phyloP scores from a whole-genome alignment of 78 protist species.

The Dictyostelium purpureum region DNA sequence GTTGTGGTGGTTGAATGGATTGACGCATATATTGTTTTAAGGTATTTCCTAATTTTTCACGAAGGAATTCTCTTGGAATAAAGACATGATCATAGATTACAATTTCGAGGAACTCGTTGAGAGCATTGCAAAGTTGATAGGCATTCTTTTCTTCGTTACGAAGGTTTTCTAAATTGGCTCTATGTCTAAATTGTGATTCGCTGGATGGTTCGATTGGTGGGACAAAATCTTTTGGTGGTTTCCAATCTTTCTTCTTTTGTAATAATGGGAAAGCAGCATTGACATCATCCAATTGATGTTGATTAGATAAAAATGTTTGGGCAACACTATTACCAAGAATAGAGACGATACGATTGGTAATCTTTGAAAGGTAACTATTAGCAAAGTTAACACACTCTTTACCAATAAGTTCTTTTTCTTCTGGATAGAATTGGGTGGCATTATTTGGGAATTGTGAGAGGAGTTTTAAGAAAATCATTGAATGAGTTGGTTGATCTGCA shows the following conservation, averaged over 20 bases:
- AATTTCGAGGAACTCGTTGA: constrained; percentile 73
- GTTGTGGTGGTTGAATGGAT: constrained; percentile 4
- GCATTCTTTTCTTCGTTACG: constrained; percentile 69
- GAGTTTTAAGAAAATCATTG: constrained; percentile 42
- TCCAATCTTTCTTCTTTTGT: constrained; percentile 79
- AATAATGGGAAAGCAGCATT: constrained; percentile 73
- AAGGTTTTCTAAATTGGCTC: constrained; percentile 42
- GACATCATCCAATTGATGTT: constrained; percentile 69
- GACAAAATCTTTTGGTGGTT: constrained; percentile 84
- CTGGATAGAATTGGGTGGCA: constrained; percentile 50
- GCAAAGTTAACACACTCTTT: constrained; percentile 58
- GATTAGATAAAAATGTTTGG: not conserved
- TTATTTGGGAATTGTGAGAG: constrained; percentile 57
- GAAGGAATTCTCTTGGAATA: constrained; percentile 71
- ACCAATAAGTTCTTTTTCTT: constrained; percentile 76
- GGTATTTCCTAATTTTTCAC: constrained; percentile 56
- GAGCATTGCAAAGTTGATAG: constrained; percentile 60
- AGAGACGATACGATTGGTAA: constrained; percentile 36
- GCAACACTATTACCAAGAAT: constrained; percentile 22
- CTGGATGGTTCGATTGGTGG: constrained; percentile 78
- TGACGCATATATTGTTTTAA: constrained; percentile 55
- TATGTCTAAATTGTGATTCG: constrained; percentile 36
- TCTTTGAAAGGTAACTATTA: constrained; percentile 15
- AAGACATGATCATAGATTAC: constrained; percentile 48
- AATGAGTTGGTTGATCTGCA: constrained; percentile 72